Evolutionary conservation across 345 rosid species (phyloP), one percentile per base, ranked within the genome.

Genomic region (Hibiscus trionum): DNA sequence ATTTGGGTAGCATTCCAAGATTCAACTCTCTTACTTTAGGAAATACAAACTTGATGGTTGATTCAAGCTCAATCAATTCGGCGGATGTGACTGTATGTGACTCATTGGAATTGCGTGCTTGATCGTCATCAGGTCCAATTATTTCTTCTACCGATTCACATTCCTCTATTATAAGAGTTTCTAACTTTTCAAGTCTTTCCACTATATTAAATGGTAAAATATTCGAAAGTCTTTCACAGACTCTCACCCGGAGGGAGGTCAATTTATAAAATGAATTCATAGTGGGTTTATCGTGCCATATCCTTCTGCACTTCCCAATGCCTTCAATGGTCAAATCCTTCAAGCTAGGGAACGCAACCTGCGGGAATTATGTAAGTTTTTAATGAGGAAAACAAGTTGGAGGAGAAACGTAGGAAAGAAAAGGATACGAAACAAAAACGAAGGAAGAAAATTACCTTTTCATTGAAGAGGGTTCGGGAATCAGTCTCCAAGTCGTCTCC

Each of bases 161-260:
- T 2, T 19, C 1, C 9, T 2, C 1, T 39, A 64, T 19, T 4
- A 1, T 0, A 11, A 64, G 16, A 2, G 24, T 26, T 11, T 37
- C 2, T 17, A 64, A 31, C 0, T 64, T 39, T 2, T 10, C n/a
- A 39, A 64, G 31, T 19, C 68, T 3, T 10, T 5, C 52, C 29
- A 39, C 46, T 11, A 8, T 39, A 39, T 11, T 39, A 39, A 39
- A 39, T 0, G 37, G 37, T 35, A 35, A n/a, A 35, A 63, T 11
- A 4, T 37, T 17, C 15, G 8, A 37, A 35, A 63, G 16, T n/a
- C 7, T n/a, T 3, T 37, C 67, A 63, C 67, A 63, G 2, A 4
- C 0, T 9, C 8, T 0, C 15, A 63, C 67, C 4, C 0, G 0
- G 8, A 63, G 0, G 0, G 0, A 2, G 14, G 24, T 39, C 12